Base-by-base conservation (phyloP, 495 filamentous ascomycete species). In the Penicillium cataractarum region DNA sequence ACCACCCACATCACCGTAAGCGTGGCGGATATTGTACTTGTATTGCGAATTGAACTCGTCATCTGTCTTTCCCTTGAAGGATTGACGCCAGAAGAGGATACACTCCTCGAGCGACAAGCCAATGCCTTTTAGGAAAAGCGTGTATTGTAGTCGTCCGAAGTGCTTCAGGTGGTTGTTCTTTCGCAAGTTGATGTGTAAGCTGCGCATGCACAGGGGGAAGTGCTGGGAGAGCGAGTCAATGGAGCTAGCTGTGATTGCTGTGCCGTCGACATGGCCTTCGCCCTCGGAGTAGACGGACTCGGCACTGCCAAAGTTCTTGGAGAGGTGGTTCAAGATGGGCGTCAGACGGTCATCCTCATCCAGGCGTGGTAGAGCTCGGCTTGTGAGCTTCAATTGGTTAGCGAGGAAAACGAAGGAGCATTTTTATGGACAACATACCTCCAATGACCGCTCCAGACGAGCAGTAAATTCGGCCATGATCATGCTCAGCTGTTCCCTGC, bases 331-430 rank as follows among this genome's bases (percentile, higher is more conserved):
- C 32, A 99, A 84, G 71, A 99, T 98, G 0, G 96, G 96, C 1
- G 91, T 90, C 19, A 99, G 85, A 35, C 96, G 91, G 74, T 97
- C 93, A 71, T 99, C 95, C 79, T 99, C 96, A 69, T 99, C 96
- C 19, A 99, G 83, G 1, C 93, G 88, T 0, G 96, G 96, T 7
- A 98, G 83, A 5, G 92, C 92, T 46, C 93, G 89, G 29, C 92
- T 89, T 6, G 96, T 97, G 31, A 94, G 82, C 89, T 94, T 50
- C 24, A 24, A 31, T 33, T 2, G 29, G 37, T 60, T 21, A 60
- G 58, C 6, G 17, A 15, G 15, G 4, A 22, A 39, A 26, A 50
- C 4, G 48, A 35, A 9, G 6, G 0, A 6, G 24, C 0, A 17
- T 26, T 39, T 57, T 35, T 3, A 35, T 37, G 10, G 35, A 40